Base-by-base conservation (phyloP, 495 filamentous ascomycete genomes). In the Daldinia decipiens region DNA sequence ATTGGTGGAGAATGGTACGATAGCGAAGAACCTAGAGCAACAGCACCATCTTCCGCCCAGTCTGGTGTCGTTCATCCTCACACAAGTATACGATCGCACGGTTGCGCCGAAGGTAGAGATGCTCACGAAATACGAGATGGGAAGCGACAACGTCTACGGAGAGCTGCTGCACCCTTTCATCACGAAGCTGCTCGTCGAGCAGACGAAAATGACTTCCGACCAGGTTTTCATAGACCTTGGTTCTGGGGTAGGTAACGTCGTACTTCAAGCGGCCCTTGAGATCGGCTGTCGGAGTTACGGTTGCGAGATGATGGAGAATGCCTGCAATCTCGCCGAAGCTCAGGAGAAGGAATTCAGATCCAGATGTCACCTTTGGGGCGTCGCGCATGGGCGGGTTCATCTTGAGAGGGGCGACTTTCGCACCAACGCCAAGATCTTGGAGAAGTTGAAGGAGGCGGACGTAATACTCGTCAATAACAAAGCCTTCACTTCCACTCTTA, bases 401-500 rank as follows among this genome's bases (percentile, higher is more conserved):
- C 88, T 99, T 3, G 88, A 95, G 67, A 85, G 86, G 12, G 95
- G 94, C 36, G 93, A 97, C 71, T 97, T 99, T 75, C 85, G 95
- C 31, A 87, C 88, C 71, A 91, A 91, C 72, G 77, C 88, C 24
- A 86, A 82, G 59, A 93, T 97, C 26, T 81, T 89, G 53, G 84
- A 86, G 38, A 86, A 91, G 27, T 81, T 99, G 29, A 90, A 91
- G 76, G 86, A 89, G 53, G 94, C 95, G 2, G 95, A 99, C 77
- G 93, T 98, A 27, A 87, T 99, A 24, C 85, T 99, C 32, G 94
- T 98, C 68, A 99, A 99, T 82, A 99, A 98, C 79, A 92, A 98
- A 80, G 95, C 92, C 21, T 99, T 99, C 78, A 92, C 89, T 12
- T 88, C 93, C 4, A 86, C 89, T 50, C 86, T 97, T 61, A 99